These are phyloP conservation scores for Cyclocybe cylindracea DNA, from an alignment of 768 basidiomycete genomes.

Conservation along the genomic window DNA sequence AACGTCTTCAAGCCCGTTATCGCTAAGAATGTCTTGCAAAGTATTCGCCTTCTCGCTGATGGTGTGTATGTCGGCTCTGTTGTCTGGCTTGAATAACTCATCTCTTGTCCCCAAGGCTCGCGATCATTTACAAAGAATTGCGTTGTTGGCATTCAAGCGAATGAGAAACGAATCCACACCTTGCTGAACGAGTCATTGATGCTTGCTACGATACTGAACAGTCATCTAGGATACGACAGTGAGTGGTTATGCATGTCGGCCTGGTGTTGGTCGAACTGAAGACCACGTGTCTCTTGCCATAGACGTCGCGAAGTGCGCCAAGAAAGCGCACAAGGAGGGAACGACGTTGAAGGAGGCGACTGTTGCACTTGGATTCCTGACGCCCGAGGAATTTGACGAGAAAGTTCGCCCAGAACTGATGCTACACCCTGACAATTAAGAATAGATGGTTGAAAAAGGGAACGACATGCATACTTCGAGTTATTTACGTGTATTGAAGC, in stretches of 20 bases:
- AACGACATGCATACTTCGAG: conserved; percentile 17
- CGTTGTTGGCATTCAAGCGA: conserved; percentile 93
- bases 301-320: conserved; percentile 98
- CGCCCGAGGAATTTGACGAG: conserved; percentile 89
- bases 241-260: conserved; percentile 31
- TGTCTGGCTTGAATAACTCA: conserved; percentile 10
- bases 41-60: conserved; percentile 90
- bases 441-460: conserved; percentile 12
- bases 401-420: conserved; percentile 93
- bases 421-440: conserved; percentile 62
- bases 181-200: conserved; percentile 95
- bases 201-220: conserved; percentile 97
- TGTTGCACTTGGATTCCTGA: conserved; percentile 81
- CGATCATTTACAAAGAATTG: conserved; percentile 98
- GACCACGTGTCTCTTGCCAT: conserved; percentile 14
- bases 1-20: conserved; percentile 99
- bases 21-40: conserved; percentile 96
- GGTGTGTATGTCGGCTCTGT: conserved; percentile 46
- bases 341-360: conserved; percentile 96
- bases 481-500: conserved; percentile 22
- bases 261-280: conserved; percentile 3
- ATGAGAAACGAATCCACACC: conserved; percentile 88
- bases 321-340: conserved; percentile 99
- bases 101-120: conserved; percentile 48
- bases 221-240: conserved; percentile 96